phyloP scores from a whole-genome alignment of 371 early-diverging fungal genomes.

The Rhizopus arrhizus region DNA sequence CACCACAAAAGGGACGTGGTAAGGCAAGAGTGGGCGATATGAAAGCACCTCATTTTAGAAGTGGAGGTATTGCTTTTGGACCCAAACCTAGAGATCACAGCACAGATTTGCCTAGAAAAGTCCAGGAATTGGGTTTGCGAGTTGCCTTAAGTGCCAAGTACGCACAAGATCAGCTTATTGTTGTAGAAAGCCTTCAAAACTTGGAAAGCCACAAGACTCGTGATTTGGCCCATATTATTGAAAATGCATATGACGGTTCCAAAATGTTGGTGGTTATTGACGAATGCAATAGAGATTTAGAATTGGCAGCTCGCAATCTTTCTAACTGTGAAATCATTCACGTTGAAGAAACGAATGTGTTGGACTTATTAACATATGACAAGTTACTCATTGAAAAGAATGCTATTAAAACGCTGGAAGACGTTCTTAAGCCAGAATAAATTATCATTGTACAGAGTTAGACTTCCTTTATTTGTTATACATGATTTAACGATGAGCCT shows the following conservation, averaged over 20 bases:
- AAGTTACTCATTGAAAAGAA: constrained; percentile 77
- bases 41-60: constrained; percentile 86
- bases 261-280: constrained; percentile 56
- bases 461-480: not conserved
- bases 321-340: constrained; percentile 65
- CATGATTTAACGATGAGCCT: no score
- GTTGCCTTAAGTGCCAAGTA: constrained; percentile 88
- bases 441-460: not conserved
- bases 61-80: constrained; percentile 91
- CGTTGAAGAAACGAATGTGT: constrained; percentile 77
- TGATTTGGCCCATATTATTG: constrained; percentile 59
- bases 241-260: constrained; percentile 48
- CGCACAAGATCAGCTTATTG: constrained; percentile 82
- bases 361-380: constrained; percentile 77
- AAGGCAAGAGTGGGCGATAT: constrained; percentile 85
- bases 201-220: constrained; percentile 61
- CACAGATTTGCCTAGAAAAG: constrained; percentile 83
- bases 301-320: constrained; percentile 71
- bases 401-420: constrained; percentile 70
- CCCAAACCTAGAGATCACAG: constrained; percentile 85
- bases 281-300: constrained; percentile 55
- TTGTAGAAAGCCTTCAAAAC: constrained; percentile 74
- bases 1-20: constrained; percentile 94
- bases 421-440: constrained; percentile 38
- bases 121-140: constrained; percentile 82